These are phyloP conservation scores for Asterophora parasitica DNA, from an alignment of 768 basidiomycete species.

Conservation along the genomic window DNA sequence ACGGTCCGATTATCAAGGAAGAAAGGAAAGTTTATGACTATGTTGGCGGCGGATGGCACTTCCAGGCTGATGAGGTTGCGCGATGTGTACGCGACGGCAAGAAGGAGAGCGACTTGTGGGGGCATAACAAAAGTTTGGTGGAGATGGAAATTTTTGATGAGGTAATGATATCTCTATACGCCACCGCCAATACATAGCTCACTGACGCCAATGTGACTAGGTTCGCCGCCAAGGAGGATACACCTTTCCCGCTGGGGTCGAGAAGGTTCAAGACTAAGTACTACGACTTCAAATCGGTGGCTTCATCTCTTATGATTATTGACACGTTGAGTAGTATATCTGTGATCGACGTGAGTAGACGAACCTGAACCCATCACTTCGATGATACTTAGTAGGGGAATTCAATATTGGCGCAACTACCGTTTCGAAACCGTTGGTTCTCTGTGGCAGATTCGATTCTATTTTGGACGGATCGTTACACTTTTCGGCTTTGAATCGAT, in stretches of 20 bases:
- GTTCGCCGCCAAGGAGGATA: conserved; percentile 68
- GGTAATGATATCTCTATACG: conserved; percentile 37
- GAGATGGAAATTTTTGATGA: conserved; percentile 86
- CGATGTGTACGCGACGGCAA: conserved; percentile 70
- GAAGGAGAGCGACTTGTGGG: conserved; percentile 69
- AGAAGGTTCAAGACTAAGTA: too few relatives aligned
- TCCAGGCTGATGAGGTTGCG: conserved; percentile 86
- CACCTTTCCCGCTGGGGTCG: conserved; percentile 56
- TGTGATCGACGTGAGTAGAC: too few relatives aligned
- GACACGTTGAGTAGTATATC: too few relatives aligned
- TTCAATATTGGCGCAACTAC: too few relatives aligned
- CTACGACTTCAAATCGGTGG: conserved; percentile 4
- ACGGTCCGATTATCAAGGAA: conserved; percentile 44
- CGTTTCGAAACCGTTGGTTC: too few relatives aligned
- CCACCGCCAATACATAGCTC: neutral
- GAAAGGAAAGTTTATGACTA: conserved; percentile 57
- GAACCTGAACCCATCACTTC: too few relatives aligned
- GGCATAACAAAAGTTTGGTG: conserved; percentile 72
- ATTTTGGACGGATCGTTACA: too few relatives aligned
- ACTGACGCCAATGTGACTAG: conserved; percentile 24
- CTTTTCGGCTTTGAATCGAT: too few relatives aligned
- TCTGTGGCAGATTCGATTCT: too few relatives aligned
- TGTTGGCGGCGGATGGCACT: conserved; percentile 73
- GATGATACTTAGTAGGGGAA: too few relatives aligned
- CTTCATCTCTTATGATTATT: too few relatives aligned